phyloP scores from a whole-genome alignment of 2,329 filamentous ascomycete genomes.

The Podosphaera xanthii region DNA sequence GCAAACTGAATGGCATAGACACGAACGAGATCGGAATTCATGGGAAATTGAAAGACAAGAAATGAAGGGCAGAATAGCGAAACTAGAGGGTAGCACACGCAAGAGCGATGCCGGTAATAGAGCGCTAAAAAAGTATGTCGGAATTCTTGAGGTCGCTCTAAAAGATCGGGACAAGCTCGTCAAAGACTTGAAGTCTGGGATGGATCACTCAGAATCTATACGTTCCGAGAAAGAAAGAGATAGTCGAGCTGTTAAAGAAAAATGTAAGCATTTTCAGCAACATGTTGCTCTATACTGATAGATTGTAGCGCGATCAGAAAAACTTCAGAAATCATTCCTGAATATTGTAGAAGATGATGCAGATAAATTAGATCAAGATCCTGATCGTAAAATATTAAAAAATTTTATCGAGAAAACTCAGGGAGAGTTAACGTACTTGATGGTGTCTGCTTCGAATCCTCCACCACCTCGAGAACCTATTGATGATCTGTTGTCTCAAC shows the following conservation, averaged over 20 bases:
- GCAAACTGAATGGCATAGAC: conserved; percentile 96
- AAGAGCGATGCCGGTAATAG: conserved; percentile 76
- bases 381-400: conserved; percentile 30
- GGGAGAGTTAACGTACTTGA: conserved; percentile 42
- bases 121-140: conserved; percentile 72
- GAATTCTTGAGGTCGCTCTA: conserved; percentile 70
- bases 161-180: conserved; percentile 62
- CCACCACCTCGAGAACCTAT: conserved; percentile 37
- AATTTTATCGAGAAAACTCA: conserved; percentile 41
- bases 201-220: conserved; percentile 19
- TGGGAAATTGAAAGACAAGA: conserved; percentile 99
- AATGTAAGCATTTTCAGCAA: conserved; percentile 21
- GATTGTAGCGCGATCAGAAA: conserved; percentile 7
- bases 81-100: conserved; percentile 71
- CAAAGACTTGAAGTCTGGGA: conserved; percentile 24
- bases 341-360: conserved; percentile 25
- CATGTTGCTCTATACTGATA: not conserved
- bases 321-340: conserved; percentile 17
- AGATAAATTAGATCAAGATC: conserved; percentile 12
- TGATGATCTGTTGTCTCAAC: conserved; percentile 30
- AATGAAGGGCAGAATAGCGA: conserved; percentile 94
- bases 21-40: conserved; percentile 89
- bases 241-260: conserved; percentile 20
- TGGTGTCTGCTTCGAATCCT: conserved; percentile 44
- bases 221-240: conserved; percentile 4